Evolutionary conservation across 176 grass and related monocot species (phyloP).

Genomic region (Musa itinerans): DNA sequence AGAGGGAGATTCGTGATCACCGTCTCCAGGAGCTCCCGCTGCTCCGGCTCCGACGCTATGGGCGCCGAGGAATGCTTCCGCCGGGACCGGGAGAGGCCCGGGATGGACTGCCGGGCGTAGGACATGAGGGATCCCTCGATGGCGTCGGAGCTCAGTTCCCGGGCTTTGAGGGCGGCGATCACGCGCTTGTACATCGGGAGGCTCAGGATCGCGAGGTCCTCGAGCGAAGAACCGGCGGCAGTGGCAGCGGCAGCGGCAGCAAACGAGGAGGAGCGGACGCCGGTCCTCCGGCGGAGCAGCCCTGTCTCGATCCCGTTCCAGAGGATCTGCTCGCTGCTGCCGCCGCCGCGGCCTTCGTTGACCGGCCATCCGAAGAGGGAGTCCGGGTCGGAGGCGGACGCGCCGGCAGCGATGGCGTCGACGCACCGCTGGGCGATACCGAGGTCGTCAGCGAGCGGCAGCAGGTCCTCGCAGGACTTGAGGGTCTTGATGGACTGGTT

Average conservation of each 20-base stretch:
- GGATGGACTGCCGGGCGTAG: slow-evolving; percentile 65
- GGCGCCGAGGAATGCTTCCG: slow-evolving; percentile 59
- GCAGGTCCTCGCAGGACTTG: slow-evolving; percentile 82
- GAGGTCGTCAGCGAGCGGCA: slow-evolving; percentile 59
- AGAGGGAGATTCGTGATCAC: slow-evolving; percentile 50
- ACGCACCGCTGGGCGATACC: slow-evolving; percentile 51
- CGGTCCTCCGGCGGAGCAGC: slow-evolving; percentile 19
- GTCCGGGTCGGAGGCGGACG: slow-evolving; percentile 18
- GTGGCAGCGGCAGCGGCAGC: background rate
- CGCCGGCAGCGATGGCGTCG: slow-evolving; percentile 55
- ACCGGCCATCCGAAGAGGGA: slow-evolving; percentile 33
- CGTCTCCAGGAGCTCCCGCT: slow-evolving; percentile 79
- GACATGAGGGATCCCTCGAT: slow-evolving; percentile 68
- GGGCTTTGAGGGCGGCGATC: slow-evolving; percentile 54
- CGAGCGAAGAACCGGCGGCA: slow-evolving; percentile 42
- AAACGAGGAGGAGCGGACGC: slow-evolving; percentile 1
- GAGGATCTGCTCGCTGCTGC: slow-evolving; percentile 19
- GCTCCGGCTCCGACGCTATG: slow-evolving; percentile 57
- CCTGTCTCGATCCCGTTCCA: slow-evolving; percentile 41
- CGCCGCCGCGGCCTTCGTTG: slow-evolving; percentile 14
- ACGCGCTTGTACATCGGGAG: slow-evolving; percentile 79
- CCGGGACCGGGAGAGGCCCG: slow-evolving; percentile 59
- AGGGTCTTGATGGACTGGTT: slow-evolving; percentile 59
- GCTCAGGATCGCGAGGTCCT: slow-evolving; percentile 56
- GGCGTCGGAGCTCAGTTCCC: slow-evolving; percentile 38